Evolutionary conservation across 1,284 basidiomycete genomes (phyloP), one percentile per base, ranked within the genome.

Genomic region (Trichosporon inkin): DNA sequence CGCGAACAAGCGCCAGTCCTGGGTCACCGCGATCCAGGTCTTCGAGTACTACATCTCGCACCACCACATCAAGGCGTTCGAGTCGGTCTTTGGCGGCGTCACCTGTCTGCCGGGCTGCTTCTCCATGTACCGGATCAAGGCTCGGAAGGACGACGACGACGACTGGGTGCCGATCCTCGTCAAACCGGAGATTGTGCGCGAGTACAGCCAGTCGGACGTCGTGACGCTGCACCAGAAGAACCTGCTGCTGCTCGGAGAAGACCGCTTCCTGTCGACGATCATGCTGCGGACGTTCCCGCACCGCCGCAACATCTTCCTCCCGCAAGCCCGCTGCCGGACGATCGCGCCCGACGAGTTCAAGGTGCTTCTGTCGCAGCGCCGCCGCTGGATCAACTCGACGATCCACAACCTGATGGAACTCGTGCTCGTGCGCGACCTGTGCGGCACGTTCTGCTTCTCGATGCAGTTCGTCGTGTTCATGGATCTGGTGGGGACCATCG

Each of bases 21-120:
- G 96, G 96, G 93, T 99, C 32, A 99, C 96, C 0, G 87, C 88
- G 47, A 99, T 99, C 69, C 96, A 99, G 77, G 77, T 94, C 17
- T 97, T 92, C 78, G 94, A 97, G 75, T 99, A 99, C 80, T 99
- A 97, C 80, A 98, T 99, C 75, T 97, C 94, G 36, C 96, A 99
- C 77, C 95, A 99, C 78, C 85, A 94, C 62, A 90, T 93, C 66
- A 99, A 99, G 77, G 93, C 93, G 2, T 99, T 99, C 80, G 96
- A 99, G 77, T 93, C 94, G 22, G 92, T 98, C 16, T 99, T 99
- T 76, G 96, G 96, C 75, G 96, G 96, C 86, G 96, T 99, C 58
- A 94, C 96, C 14, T 99, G 96, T 83, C 81, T 99, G 44, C 96
- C 96, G 0, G 96, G 96, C 20, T 99, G 96, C 80, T 99, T 99